A percentile compares a stretch with the other conserved stretches of the same genome.
phyloP scores from a whole-genome alignment of 768 basidiomycete species.

The Rhodocollybia butyracea region DNA sequence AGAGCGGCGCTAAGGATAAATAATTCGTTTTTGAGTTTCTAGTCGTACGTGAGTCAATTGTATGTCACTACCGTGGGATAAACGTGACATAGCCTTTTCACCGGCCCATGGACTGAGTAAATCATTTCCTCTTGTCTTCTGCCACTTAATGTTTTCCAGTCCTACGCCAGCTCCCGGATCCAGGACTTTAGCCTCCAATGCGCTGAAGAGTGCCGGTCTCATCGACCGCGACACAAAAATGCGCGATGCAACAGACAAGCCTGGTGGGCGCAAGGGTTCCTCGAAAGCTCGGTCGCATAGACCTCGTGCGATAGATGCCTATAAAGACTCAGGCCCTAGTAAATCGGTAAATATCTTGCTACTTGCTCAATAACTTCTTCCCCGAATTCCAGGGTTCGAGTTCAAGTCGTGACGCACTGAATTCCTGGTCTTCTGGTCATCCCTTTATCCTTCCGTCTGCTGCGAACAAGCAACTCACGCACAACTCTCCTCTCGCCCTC shows the following conservation, averaged over 20 bases:
- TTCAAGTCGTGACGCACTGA: slow-evolving; percentile 34
- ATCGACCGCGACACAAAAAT: slow-evolving; percentile 75
- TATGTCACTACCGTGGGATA: neutral
- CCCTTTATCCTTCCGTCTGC: slow-evolving; percentile 20
- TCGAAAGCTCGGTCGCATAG: slow-evolving; percentile 61
- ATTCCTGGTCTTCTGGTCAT: slow-evolving; percentile 29
- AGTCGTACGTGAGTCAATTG: no score
- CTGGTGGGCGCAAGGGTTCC: slow-evolving; percentile 70
- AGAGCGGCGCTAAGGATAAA: no score
- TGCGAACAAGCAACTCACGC: slow-evolving; percentile 25
- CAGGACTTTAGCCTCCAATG: slow-evolving; percentile 55
- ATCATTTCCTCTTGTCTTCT: no score
- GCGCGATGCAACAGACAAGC: slow-evolving; percentile 67
- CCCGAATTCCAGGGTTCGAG: slow-evolving; percentile 17
- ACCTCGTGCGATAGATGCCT: slow-evolving; percentile 54
- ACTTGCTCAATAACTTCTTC: slow-evolving; percentile 22
- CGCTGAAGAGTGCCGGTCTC: slow-evolving; percentile 69
- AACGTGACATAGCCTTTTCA: neutral
- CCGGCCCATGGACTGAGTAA: no score
- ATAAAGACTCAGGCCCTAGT: slow-evolving; percentile 50
- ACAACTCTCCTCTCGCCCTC: slow-evolving; percentile 21
- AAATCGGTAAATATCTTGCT: slow-evolving; percentile 65
- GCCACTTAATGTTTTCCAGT: slow-evolving; percentile 54
- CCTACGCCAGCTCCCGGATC: slow-evolving; percentile 56
- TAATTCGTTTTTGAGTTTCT: no score